These are phyloP conservation scores for Wickerhamomyces strasburgensis DNA, from an alignment of 805 yeast species.

Conservation along the genomic window DNA sequence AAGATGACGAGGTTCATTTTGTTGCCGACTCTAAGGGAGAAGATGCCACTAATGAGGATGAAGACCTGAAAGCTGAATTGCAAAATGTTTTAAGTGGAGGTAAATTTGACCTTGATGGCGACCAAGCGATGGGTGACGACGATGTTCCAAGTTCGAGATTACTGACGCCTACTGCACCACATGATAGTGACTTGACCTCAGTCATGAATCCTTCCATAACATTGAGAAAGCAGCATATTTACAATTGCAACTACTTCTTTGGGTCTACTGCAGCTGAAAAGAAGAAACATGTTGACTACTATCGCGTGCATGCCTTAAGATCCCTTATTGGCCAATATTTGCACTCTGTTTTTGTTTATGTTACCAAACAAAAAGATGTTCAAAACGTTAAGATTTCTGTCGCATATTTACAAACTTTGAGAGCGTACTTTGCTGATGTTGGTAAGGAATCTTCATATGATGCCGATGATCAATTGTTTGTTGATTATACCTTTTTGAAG, in stretches of 20 bases:
- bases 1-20: conserved; percentile 25
- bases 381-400: conserved; percentile 64
- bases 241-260: conserved; percentile 61
- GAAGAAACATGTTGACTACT: conserved; percentile 37
- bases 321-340: conserved; percentile 56
- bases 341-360: conserved; percentile 48
- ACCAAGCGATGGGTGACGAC: conserved; percentile 21
- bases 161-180: conserved; percentile 27
- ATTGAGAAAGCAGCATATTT: conserved; percentile 55
- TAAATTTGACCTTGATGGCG: conserved; percentile 2
- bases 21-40: conserved; percentile 5
- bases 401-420: conserved; percentile 55
- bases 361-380: conserved; percentile 40
- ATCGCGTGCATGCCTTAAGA: conserved; percentile 55
- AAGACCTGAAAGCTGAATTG: conserved; percentile 10
- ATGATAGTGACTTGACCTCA: conserved; percentile 32
- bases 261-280: conserved; percentile 48
- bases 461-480: conserved; percentile 45
- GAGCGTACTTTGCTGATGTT: conserved; percentile 76
- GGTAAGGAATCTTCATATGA: conserved; percentile 66
- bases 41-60: conserved; percentile 25
- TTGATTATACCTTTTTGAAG: conserved; percentile 52
- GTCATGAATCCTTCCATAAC: conserved; percentile 51
- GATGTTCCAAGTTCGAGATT: conserved; percentile 32
- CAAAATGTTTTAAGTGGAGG: not conserved